phyloP scores from a whole-genome alignment of 257 asterid genomes.

The Solanum stenotomum region DNA sequence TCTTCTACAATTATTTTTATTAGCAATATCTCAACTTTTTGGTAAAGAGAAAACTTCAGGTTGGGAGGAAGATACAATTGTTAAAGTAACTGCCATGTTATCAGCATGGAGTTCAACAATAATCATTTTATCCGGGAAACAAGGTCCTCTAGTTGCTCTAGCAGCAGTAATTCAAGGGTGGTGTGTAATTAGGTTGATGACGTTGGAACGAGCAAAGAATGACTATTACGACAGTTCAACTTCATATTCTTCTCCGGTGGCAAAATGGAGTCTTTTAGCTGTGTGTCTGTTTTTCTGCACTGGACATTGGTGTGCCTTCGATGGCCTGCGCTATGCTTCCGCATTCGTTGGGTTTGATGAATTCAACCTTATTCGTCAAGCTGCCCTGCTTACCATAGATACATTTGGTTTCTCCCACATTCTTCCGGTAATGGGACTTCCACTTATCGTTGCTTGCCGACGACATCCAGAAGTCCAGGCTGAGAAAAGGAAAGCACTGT shows the following conservation, averaged over 20 bases:
- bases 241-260: slow-evolving; percentile 55
- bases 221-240: slow-evolving; percentile 28
- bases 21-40: slow-evolving; percentile 30
- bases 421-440: slow-evolving; percentile 76
- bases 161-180: slow-evolving; percentile 74
- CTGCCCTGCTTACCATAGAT: slow-evolving; percentile 69
- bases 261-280: slow-evolving; percentile 80
- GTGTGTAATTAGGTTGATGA: slow-evolving; percentile 57
- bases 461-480: slow-evolving; percentile 11
- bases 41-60: slow-evolving; percentile 17
- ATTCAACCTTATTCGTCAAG: slow-evolving; percentile 81
- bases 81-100: slow-evolving; percentile 55
- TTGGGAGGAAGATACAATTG: slow-evolving; percentile 29
- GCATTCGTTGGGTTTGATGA: slow-evolving; percentile 96
- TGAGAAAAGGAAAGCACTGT: slow-evolving; percentile 24
- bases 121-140: slow-evolving; percentile 80
- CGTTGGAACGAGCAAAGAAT: slow-evolving; percentile 21
- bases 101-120: slow-evolving; percentile 72
- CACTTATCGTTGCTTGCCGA: slow-evolving; percentile 48
- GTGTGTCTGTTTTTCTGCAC: slow-evolving; percentile 84
- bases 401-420: slow-evolving; percentile 89
- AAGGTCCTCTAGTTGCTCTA: slow-evolving; percentile 68
- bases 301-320: slow-evolving; percentile 98
- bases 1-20: slow-evolving; percentile 46
- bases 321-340: slow-evolving; percentile 94